phyloP scores from a whole-genome alignment of 1,139 yeast species.

The Zygosaccharomyces pseudobailii region DNA sequence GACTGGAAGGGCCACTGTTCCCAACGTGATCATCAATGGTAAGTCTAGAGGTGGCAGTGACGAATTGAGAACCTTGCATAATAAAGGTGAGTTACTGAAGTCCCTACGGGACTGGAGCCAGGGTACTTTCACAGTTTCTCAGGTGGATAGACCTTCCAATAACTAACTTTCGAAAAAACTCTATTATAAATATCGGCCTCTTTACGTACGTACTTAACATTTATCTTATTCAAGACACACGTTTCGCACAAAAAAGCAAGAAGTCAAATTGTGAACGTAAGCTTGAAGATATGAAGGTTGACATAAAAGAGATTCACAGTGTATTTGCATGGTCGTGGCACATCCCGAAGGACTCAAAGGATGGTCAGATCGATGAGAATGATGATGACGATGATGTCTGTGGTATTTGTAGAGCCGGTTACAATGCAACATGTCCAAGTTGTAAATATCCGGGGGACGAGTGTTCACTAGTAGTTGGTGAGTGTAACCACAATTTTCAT shows the following conservation, averaged over 20 bases:
- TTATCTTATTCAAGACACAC: not conserved
- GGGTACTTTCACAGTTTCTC: conserved; percentile 16
- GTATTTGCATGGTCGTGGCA: conserved; percentile 72
- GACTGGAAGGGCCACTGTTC: conserved; percentile 66
- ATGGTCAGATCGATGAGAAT: conserved; percentile 9
- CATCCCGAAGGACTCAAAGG: conserved; percentile 34
- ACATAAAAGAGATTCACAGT: conserved; percentile 25
- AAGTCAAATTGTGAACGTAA: not conserved
- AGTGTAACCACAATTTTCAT: conserved; percentile 83
- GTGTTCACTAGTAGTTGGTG: conserved; percentile 71
- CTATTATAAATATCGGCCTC: not conserved
- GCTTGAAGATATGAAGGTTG: conserved; percentile 22
- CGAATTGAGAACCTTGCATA: conserved; percentile 64
- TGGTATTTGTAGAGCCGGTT: conserved; percentile 92
- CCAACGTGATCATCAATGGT: conserved; percentile 62
- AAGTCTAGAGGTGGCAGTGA: conserved; percentile 74
- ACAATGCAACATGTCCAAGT: conserved; percentile 85
- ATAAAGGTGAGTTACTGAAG: conserved; percentile 15
- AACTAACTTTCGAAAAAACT: conserved; percentile 8
- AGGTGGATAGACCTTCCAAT: conserved; percentile 23
- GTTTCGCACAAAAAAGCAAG: not conserved
- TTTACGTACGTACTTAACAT: not conserved
- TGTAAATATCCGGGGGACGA: conserved; percentile 82
- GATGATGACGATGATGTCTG: conserved; percentile 58
- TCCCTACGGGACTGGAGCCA: conserved; percentile 24